Conservation (phyloP, 495 filamentous ascomycete genomes). For the Penicillium taxi region DNA sequence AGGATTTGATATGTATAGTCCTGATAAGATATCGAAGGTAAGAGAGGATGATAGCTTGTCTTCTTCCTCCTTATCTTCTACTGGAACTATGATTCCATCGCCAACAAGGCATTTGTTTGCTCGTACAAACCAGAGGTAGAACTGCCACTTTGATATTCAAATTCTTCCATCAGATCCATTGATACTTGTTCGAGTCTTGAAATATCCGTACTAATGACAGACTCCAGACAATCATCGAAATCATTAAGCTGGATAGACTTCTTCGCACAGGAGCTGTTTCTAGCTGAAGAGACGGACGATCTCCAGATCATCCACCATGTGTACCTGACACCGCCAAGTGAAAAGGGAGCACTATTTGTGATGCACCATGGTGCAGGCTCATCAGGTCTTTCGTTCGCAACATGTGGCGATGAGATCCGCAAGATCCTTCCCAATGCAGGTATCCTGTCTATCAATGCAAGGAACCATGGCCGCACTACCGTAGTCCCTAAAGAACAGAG, state of each 20-base stretch:
- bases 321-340: conserved; percentile 60
- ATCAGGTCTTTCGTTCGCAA: conserved; percentile 78
- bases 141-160: conserved; percentile 5
- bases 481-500: conserved; percentile 17
- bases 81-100: conserved; percentile 79
- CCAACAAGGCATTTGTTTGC: conserved; percentile 66
- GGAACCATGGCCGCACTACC: conserved; percentile 75
- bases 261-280: conserved; percentile 77
- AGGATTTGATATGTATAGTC: conserved; percentile 25
- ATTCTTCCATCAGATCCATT: background rate
- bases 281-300: conserved; percentile 39
- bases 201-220: conserved; percentile 6
- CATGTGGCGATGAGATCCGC: conserved; percentile 67
- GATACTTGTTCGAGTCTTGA: no score
- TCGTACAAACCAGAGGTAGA: conserved; percentile 51
- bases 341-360: conserved; percentile 70
- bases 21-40: conserved; percentile 15
- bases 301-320: conserved; percentile 65
- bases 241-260: conserved; percentile 77
- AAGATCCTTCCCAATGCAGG: conserved; percentile 74
- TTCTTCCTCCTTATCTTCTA: conserved; percentile 69
- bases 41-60: conserved; percentile 63
- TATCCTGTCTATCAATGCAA: conserved; percentile 73
- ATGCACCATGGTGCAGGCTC: conserved; percentile 88
- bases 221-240: conserved; percentile 22